Conservation (phyloP, 2,329 filamentous ascomycete species). For the Pseudogymnoascus sp. region DNA sequence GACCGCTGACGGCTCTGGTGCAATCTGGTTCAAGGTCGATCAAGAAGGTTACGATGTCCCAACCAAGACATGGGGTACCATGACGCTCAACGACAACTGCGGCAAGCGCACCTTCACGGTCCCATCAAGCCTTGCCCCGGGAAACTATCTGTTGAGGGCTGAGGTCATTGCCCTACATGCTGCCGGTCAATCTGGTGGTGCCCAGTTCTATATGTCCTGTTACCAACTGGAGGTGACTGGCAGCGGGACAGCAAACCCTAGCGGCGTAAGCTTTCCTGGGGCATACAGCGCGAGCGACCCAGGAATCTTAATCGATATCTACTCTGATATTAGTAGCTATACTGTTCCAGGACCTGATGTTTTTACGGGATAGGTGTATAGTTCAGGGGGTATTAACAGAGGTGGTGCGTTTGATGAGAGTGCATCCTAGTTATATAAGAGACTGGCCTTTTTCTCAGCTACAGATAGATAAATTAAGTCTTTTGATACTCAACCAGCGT, state of each 20-base stretch:
- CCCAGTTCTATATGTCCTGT: constrained; percentile 34
- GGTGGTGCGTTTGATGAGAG: not conserved
- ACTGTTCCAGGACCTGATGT: constrained; percentile 33
- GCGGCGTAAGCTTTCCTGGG: constrained; percentile 39
- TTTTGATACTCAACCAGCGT: not conserved
- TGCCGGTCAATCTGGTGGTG: constrained; percentile 32
- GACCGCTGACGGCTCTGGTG: constrained; percentile 36
- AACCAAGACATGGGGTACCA: constrained; percentile 18
- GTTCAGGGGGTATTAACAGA: not conserved
- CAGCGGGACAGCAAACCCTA: constrained; percentile 34
- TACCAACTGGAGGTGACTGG: constrained; percentile 40
- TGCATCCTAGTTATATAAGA: not conserved
- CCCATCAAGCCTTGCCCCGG: constrained; percentile 43
- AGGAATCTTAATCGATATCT: constrained; percentile 43
- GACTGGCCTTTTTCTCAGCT: not conserved
- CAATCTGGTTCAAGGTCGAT: constrained; percentile 45
- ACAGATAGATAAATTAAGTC: not conserved
- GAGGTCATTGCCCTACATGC: constrained; percentile 49
- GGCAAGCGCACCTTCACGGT: constrained; percentile 43
- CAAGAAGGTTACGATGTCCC: constrained; percentile 20
- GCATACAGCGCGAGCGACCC: constrained; percentile 40
- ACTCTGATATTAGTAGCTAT: constrained; percentile 31
- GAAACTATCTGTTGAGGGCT: constrained; percentile 47
- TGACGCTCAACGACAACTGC: constrained; percentile 23
- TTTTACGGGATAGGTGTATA: constrained; percentile 17